These are phyloP conservation scores for Mycena venus DNA, from an alignment of 768 basidiomycete species.

Conservation along the genomic window DNA sequence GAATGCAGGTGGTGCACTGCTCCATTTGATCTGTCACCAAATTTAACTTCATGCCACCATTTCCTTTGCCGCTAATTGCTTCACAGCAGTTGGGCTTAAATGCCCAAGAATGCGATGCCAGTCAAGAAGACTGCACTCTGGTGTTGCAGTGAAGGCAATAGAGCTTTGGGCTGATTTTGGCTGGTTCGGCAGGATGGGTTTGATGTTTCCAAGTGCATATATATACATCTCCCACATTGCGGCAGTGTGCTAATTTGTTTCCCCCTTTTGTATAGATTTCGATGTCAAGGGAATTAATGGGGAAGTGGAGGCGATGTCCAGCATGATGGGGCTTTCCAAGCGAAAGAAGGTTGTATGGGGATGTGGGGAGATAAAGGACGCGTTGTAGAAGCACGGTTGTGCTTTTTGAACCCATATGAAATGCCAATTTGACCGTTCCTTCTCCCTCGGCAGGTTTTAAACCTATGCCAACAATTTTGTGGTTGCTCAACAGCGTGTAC, in stretches of 20 bases:
- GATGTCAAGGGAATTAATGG: not conserved
- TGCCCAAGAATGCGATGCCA: not conserved
- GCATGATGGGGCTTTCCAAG: conserved; percentile 10
- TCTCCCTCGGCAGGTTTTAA: not conserved
- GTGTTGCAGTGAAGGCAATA: not conserved
- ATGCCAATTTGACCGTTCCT: not conserved
- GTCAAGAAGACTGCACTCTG: not conserved
- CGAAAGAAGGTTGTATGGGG: conserved; percentile 3
- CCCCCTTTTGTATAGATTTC: not conserved
- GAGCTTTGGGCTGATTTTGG: not conserved
- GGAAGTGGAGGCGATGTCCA: not conserved
- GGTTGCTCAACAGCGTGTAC: not conserved
- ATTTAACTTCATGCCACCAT: not conserved
- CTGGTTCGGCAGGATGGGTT: not conserved
- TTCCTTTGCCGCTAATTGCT: not conserved
- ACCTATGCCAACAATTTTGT: not conserved
- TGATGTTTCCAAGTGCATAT: conserved; percentile 10
- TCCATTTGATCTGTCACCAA: not conserved
- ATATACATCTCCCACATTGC: not conserved
- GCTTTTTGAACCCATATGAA: not conserved
- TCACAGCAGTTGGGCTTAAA: not conserved
- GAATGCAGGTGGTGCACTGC: not conserved
- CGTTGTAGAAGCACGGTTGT: not conserved
- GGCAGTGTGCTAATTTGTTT: not conserved
- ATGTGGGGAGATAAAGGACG: conserved; percentile 11